Evolutionary conservation across 768 basidiomycete genomes (phyloP).

Genomic region (Artomyces pyxidatus): DNA sequence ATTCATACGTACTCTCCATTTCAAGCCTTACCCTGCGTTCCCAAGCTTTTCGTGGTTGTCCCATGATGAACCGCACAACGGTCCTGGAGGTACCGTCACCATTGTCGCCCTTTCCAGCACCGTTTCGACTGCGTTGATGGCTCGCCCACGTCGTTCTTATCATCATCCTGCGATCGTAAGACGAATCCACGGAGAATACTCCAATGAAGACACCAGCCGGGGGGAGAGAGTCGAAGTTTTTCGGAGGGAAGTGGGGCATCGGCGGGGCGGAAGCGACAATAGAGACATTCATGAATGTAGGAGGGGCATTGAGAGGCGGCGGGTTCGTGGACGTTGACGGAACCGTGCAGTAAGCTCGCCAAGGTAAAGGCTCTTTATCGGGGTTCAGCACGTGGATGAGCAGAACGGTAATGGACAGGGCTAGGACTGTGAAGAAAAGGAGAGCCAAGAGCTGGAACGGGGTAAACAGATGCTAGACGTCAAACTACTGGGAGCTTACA

Average conservation of each 20-base stretch:
- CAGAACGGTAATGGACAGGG: conserved; percentile 75
- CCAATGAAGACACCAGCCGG: conserved; percentile 86
- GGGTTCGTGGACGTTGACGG: conserved; percentile 43
- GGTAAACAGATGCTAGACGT: conserved; percentile 10
- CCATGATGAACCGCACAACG: conserved; percentile 83
- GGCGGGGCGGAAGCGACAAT: conserved; percentile 12
- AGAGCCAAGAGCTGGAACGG: conserved; percentile 63
- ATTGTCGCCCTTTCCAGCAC: conserved; percentile 60
- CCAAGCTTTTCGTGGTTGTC: conserved; percentile 73
- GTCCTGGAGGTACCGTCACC: conserved; percentile 75
- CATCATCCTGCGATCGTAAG: conserved; percentile 77
- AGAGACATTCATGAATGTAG: conserved; percentile 26
- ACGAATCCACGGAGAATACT: conserved; percentile 83
- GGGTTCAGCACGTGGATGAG: conserved; percentile 92
- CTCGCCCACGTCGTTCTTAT: conserved; percentile 87
- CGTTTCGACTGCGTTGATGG: conserved; percentile 69
- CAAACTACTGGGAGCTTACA: conserved; percentile 34
- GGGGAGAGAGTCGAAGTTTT: conserved; percentile 60
- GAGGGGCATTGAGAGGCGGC: conserved; percentile 31
- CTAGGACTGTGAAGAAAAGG: conserved; percentile 72
- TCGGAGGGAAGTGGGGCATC: conserved; percentile 58
- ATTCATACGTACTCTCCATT: conserved; percentile 71
- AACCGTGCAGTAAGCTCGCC: conserved; percentile 86
- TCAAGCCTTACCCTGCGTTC: conserved; percentile 76
- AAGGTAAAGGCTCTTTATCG: conserved; percentile 90